Base-by-base conservation (phyloP, 257 asterid species). In the Gentiana macrophylla region DNA sequence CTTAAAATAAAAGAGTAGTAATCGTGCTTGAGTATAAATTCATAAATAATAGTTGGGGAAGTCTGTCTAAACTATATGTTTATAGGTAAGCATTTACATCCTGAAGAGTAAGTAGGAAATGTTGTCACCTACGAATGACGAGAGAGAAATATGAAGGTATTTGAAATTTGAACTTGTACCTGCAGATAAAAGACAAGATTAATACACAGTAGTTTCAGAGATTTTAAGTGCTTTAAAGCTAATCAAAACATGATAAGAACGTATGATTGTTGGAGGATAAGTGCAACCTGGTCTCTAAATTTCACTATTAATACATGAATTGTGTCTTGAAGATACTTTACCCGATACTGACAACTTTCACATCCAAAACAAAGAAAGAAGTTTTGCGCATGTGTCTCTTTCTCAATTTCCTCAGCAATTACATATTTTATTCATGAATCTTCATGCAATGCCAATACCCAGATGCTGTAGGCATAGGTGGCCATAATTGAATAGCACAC, bases 131-230 rank as follows among this genome's bases (percentile, higher is more conserved):
- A 72, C 96, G 85, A 51, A 91, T 87, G 68, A 91, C 92, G 12
- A 91, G 95, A 57, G 96, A 91, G 70, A 91, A 91, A 71, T 91
- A 91, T 35, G 95, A 75, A 57, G 98, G 98, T 72, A 91, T 87
- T 67, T 70, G 78, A 71, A 91, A 91, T 77, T 91, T 91, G 86
- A 87, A 91, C 70, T 83, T 84, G 78, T 91, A 84, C 98, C 98
- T 91, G 86, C 73, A 77, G 63, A 64, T 24, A 37, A 64, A 35
- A 37, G 34, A 44, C 37, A 67, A 52, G 12, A 55, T 37, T 4
- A 1, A 10, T 41, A 2, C 44, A 38, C 2, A 41, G 46, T 41
- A 41, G 46, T 41, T 7, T 41, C 46, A 41, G 9, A 41, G 9
- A 41, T 3, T 41, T 41, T 41, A 41, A 41, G 46, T 10, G 9